phyloP scores from a whole-genome alignment of 202 grass and related monocot genomes.

The Thinopyrum obtusiflorum region DNA sequence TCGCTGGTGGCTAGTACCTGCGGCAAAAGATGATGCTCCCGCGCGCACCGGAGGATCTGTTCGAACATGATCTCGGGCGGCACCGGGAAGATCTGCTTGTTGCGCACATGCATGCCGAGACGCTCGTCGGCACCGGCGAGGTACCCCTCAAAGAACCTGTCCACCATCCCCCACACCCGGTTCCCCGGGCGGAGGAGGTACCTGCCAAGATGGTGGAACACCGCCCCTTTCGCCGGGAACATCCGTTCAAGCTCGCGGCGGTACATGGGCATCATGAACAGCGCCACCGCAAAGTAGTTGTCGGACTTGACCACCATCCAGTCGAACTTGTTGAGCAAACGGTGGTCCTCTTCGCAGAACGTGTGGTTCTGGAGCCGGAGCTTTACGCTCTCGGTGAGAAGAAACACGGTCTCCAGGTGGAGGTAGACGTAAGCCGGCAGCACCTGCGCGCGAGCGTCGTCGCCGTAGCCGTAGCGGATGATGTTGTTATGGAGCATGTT shows the following conservation, averaged over 20 bases:
- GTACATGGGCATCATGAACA: slow-evolving; percentile 58
- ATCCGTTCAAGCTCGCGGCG: slow-evolving; percentile 40
- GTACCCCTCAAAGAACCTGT: slow-evolving; percentile 52
- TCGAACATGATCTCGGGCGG: slow-evolving; percentile 41
- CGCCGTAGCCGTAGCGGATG: slow-evolving; percentile 8
- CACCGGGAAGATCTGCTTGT: not conserved
- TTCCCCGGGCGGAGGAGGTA: slow-evolving; percentile 67
- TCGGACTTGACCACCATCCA: slow-evolving; percentile 63
- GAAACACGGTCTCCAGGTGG: slow-evolving; percentile 24
- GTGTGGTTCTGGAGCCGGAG: slow-evolving; percentile 36
- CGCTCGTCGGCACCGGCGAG: slow-evolving; percentile 57
- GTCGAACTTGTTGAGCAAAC: slow-evolving; percentile 37
- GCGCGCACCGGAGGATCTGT: slow-evolving; percentile 46
- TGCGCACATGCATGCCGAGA: slow-evolving; percentile 61
- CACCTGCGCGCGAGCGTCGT: not conserved
- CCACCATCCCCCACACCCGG: slow-evolving; percentile 38
- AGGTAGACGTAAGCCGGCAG: slow-evolving; percentile 52
- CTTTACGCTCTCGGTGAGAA: too few relatives aligned
- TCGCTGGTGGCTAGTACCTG: slow-evolving; percentile 13
- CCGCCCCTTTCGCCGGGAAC: slow-evolving; percentile 54
- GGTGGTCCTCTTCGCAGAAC: slow-evolving; percentile 59
- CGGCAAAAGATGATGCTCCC: slow-evolving; percentile 42
- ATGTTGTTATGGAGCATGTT: slow-evolving; percentile 39
- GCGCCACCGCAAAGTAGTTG: slow-evolving; percentile 50
- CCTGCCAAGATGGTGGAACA: slow-evolving; percentile 58